These are phyloP conservation scores for Bruguiera sexangula DNA, from an alignment of 345 rosid species.

Conservation along the genomic window DNA sequence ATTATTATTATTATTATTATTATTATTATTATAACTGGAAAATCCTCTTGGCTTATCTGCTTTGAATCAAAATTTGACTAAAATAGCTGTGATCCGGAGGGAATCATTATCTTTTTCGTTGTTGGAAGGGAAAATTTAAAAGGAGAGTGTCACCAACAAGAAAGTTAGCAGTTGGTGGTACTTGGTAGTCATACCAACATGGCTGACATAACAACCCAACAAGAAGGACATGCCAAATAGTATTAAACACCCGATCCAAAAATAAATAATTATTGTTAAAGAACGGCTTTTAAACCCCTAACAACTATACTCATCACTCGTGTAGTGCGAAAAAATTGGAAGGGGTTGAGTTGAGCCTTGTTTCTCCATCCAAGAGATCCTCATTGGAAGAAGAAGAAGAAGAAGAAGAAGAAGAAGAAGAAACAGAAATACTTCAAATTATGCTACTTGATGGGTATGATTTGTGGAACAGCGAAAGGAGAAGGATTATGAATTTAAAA, in stretches of 20 bases:
- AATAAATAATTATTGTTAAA: no score
- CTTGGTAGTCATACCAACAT: background rate
- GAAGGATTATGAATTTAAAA: background rate
- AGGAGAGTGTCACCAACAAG: slow-evolving; percentile 8
- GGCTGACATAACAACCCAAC: slow-evolving; percentile 7
- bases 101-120: slow-evolving; percentile 12
- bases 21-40: background rate
- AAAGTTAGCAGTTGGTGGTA: slow-evolving; percentile 3
- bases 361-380: no score
- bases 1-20: no score
- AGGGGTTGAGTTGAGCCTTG: no score
- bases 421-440: no score
- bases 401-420: no score
- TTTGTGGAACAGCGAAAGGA: background rate
- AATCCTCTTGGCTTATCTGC: background rate
- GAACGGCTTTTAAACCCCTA: no score
- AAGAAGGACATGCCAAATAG: background rate
- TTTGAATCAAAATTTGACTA: background rate
- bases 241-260: background rate
- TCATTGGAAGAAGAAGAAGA: no score
- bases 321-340: no score
- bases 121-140: slow-evolving; percentile 11
- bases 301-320: no score
- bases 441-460: no score
- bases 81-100: background rate